phyloP scores from a whole-genome alignment of 305 asterid species.

The Plantago coronopus region DNA sequence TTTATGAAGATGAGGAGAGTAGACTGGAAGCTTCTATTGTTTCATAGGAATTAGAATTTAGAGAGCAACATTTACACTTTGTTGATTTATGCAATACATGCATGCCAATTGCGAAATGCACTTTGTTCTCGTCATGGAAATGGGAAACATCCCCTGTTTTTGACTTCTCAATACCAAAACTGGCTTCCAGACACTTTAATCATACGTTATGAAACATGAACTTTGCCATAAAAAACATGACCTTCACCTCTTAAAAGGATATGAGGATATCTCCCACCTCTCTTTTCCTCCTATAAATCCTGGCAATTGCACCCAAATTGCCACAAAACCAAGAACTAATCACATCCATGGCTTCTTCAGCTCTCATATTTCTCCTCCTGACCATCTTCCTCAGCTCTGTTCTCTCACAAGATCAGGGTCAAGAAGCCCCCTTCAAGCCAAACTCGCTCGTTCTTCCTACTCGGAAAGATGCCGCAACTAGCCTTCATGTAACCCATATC shows the following conservation, averaged over 20 bases:
- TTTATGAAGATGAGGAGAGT: no score
- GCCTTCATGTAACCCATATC: conserved; percentile 34
- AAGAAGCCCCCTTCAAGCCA: conserved; percentile 34
- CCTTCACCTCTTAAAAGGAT: background rate
- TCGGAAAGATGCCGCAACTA: conserved; percentile 34
- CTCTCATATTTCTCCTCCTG: conserved; percentile 17
- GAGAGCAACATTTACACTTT: background rate
- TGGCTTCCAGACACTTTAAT: conserved; percentile 7
- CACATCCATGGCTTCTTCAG: conserved; percentile 29
- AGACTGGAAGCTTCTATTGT: no score
- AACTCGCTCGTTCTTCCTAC: conserved; percentile 30
- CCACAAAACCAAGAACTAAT: background rate
- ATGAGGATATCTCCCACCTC: background rate
- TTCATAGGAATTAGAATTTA: no score
- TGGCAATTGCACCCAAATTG: background rate
- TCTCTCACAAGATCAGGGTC: conserved; percentile 6
- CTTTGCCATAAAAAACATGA: background rate
- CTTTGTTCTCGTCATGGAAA: background rate
- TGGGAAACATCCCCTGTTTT: background rate
- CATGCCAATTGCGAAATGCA: conserved; percentile 11
- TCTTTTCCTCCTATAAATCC: conserved; percentile 2
- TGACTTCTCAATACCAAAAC: background rate
- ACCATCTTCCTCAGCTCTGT: conserved; percentile 11
- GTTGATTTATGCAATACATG: background rate
- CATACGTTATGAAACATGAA: background rate